phyloP scores from a whole-genome alignment of 202 grass and related monocot genomes.

The Panicum hallii region DNA sequence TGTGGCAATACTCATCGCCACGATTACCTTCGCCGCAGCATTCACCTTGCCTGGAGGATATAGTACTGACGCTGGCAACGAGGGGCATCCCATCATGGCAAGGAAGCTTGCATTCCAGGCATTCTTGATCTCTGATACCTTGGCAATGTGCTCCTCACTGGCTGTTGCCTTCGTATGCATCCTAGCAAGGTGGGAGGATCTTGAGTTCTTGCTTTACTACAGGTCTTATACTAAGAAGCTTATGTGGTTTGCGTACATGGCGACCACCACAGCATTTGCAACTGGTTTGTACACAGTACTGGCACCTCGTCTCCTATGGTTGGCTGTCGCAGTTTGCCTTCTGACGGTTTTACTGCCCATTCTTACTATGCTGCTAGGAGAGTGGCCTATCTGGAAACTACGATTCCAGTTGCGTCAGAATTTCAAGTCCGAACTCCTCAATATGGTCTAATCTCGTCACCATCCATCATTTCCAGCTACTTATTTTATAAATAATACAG shows the following conservation, averaged over 20 bases:
- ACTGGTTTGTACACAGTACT: not conserved
- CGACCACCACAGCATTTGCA: not conserved
- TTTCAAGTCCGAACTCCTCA: not conserved
- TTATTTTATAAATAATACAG: not conserved
- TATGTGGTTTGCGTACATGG: not conserved
- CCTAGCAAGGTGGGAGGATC: slow-evolving; percentile 40
- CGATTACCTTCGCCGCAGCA: not conserved
- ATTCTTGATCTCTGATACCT: not conserved
- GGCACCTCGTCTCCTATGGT: not conserved
- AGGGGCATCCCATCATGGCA: slow-evolving; percentile 23
- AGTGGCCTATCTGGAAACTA: not conserved
- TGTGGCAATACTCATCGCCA: not conserved
- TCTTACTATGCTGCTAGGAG: not conserved
- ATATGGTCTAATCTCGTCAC: not conserved
- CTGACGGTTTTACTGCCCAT: not conserved
- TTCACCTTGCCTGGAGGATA: slow-evolving; percentile 3
- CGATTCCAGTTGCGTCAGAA: not conserved
- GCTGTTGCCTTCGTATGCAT: slow-evolving; percentile 37
- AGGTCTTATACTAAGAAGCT: not conserved
- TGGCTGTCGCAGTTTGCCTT: not conserved
- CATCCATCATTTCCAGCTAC: not conserved
- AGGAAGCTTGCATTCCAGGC: not conserved
- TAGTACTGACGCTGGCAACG: not conserved
- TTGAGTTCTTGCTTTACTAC: slow-evolving; percentile 20
- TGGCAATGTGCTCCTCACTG: slow-evolving; percentile 54